Percentiles rank a stretch among this genome's conserved stretches.
phyloP scores from a whole-genome alignment of 495 filamentous ascomycete species.

The Xylaria curta region DNA sequence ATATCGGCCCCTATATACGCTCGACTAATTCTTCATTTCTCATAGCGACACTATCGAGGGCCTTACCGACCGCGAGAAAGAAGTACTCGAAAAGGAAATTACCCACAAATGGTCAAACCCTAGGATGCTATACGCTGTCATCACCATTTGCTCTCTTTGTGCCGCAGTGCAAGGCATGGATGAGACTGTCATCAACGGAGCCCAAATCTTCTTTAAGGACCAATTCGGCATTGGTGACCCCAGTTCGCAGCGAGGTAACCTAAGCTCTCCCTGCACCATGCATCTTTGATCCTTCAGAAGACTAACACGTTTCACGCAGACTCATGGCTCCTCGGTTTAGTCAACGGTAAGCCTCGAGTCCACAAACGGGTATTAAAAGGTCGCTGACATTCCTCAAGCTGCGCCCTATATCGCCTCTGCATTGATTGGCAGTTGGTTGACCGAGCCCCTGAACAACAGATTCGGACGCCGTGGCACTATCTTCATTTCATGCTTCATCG shows the following conservation, averaged over 20 bases:
- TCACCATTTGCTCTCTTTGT: conserved; percentile 59
- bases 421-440: conserved; percentile 81
- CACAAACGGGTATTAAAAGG: conserved; percentile 31
- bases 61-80: conserved; percentile 62
- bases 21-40: background rate
- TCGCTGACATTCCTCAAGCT: conserved; percentile 30
- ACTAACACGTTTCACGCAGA: conserved; percentile 34
- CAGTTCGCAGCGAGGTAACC: conserved; percentile 40
- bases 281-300: background rate
- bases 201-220: conserved; percentile 68
- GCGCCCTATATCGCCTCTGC: conserved; percentile 80
- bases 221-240: conserved; percentile 71
- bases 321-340: conserved; percentile 72
- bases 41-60: conserved; percentile 54
- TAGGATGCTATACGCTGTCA: conserved; percentile 67
- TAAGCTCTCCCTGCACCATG: background rate
- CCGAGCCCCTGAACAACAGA: conserved; percentile 76
- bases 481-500: conserved; percentile 61
- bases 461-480: conserved; percentile 86
- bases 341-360: conserved; percentile 52
- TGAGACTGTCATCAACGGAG: conserved; percentile 82
- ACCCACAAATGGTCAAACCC: conserved; percentile 78
- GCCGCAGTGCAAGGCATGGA: conserved; percentile 71
- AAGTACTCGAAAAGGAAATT: conserved; percentile 66
- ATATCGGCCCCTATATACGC: background rate